phyloP scores from a whole-genome alignment of 1,139 yeast species.

The Candida freyschussii region DNA sequence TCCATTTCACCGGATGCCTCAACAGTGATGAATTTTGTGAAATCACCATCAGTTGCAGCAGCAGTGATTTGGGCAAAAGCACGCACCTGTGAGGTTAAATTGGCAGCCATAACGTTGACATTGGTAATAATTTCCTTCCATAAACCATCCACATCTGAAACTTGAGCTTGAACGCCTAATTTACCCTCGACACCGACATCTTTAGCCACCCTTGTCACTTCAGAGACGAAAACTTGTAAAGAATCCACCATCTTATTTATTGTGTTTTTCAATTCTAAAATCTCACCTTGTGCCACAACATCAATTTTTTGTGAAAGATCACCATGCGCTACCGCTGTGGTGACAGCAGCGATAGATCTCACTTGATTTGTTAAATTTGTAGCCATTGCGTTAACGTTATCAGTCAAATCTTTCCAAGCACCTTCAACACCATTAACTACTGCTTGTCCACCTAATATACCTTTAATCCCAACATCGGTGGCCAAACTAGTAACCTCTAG shows the following conservation, averaged over 20 bases:
- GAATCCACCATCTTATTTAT: conserved; percentile 88
- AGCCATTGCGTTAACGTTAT: conserved; percentile 90
- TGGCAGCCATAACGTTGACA: conserved; percentile 88
- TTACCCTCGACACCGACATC: conserved; percentile 92
- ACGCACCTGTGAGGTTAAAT: conserved; percentile 83
- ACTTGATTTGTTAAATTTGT: conserved; percentile 82
- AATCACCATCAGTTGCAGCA: conserved; percentile 90
- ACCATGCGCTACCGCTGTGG: conserved; percentile 88
- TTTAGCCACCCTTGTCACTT: conserved; percentile 82
- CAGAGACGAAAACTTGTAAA: conserved; percentile 77
- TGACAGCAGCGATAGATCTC: conserved; percentile 82
- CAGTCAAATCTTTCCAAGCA: conserved; percentile 85
- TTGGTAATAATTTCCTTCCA: conserved; percentile 90
- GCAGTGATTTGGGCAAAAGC: conserved; percentile 92
- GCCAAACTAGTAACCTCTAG: conserved; percentile 87
- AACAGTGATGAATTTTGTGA: conserved; percentile 81
- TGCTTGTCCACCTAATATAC: conserved; percentile 85
- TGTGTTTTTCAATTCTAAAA: conserved; percentile 70
- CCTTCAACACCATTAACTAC: conserved; percentile 80
- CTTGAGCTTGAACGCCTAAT: conserved; percentile 86
- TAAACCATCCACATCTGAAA: conserved; percentile 80
- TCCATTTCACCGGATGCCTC: conserved; percentile 94
- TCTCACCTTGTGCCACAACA: conserved; percentile 86
- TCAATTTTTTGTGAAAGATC: conserved; percentile 73
- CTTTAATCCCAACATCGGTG: conserved; percentile 85